phyloP scores from a whole-genome alignment of 2,329 filamentous ascomycete genomes.

The Acrocalymma vagum region DNA sequence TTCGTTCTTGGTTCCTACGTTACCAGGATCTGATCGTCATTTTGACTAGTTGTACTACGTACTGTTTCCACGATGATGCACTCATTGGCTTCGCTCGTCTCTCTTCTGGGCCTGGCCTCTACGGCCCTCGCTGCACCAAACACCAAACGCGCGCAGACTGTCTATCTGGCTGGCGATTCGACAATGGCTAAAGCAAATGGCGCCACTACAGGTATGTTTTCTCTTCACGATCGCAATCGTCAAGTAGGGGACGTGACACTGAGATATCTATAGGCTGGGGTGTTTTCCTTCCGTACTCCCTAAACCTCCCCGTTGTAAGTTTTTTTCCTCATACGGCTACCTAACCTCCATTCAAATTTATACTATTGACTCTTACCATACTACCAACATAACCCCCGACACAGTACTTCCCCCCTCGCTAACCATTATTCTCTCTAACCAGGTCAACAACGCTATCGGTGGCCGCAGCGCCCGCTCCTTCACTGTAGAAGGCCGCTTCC shows the following conservation, averaged over 20 bases:
- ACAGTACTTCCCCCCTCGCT: too few relatives aligned
- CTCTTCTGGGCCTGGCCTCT: slow-evolving; percentile 27
- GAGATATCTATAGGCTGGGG: slow-evolving; percentile 66
- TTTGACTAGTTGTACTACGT: too few relatives aligned
- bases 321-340: too few relatives aligned
- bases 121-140: slow-evolving; percentile 32
- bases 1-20: too few relatives aligned
- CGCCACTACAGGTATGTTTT: slow-evolving; percentile 49
- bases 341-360: too few relatives aligned
- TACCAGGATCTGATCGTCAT: too few relatives aligned
- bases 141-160: slow-evolving; percentile 48
- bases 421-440: too few relatives aligned
- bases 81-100: too few relatives aligned
- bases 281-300: slow-evolving; percentile 63
- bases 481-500: slow-evolving; percentile 72
- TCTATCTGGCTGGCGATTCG: slow-evolving; percentile 68
- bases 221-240: not conserved
- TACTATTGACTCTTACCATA: too few relatives aligned
- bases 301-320: slow-evolving; percentile 60
- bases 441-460: slow-evolving; percentile 71
- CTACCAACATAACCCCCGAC: too few relatives aligned
- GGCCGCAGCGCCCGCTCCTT: slow-evolving; percentile 73
- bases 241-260: slow-evolving; percentile 1
- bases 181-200: slow-evolving; percentile 65
- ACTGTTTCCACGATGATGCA: too few relatives aligned